These are phyloP conservation scores for Phytophthora foliorum DNA, from an alignment of 352 stramenopile species.

Conservation along the genomic window DNA sequence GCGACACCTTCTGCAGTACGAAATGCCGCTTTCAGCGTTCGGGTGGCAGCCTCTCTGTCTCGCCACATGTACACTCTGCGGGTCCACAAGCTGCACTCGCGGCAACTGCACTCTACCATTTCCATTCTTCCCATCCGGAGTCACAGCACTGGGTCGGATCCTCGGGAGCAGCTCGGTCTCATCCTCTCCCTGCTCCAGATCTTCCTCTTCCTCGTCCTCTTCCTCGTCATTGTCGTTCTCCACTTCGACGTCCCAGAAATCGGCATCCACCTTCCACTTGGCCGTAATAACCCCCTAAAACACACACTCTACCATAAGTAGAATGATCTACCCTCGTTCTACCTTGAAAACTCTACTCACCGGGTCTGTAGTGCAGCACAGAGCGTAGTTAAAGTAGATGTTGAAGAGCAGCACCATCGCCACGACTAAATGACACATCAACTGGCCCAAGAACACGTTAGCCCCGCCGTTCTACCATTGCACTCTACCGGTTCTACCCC, in stretches of 20 bases:
- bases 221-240: slow-evolving; percentile 15
- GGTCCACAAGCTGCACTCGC: slow-evolving; percentile 42
- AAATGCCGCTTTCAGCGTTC: slow-evolving; percentile 29
- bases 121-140: slow-evolving; percentile 16
- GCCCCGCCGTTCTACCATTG: not conserved
- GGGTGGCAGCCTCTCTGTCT: slow-evolving; percentile 35
- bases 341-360: slow-evolving; percentile 23
- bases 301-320: slow-evolving; percentile 8
- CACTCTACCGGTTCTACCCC: not conserved
- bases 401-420: slow-evolving; percentile 61
- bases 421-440: slow-evolving; percentile 42
- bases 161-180: slow-evolving; percentile 36
- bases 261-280: slow-evolving; percentile 24
- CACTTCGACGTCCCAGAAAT: slow-evolving; percentile 28
- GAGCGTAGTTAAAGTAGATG: slow-evolving; percentile 82
- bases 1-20: slow-evolving; percentile 66
- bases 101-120: slow-evolving; percentile 26
- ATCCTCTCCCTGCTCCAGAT: slow-evolving; percentile 23
- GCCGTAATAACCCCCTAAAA: slow-evolving; percentile 42
- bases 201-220: slow-evolving; percentile 1
- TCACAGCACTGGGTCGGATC: slow-evolving; percentile 33
- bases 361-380: slow-evolving; percentile 71
- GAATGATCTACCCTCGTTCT: slow-evolving; percentile 4
- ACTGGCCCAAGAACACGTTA: slow-evolving; percentile 25
- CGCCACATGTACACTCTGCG: slow-evolving; percentile 46